Percentiles rank a stretch among this genome's conserved stretches.
Evolutionary conservation across 2,329 filamentous ascomycete species (phyloP).

Genomic region (Monosporascus sp.): DNA sequence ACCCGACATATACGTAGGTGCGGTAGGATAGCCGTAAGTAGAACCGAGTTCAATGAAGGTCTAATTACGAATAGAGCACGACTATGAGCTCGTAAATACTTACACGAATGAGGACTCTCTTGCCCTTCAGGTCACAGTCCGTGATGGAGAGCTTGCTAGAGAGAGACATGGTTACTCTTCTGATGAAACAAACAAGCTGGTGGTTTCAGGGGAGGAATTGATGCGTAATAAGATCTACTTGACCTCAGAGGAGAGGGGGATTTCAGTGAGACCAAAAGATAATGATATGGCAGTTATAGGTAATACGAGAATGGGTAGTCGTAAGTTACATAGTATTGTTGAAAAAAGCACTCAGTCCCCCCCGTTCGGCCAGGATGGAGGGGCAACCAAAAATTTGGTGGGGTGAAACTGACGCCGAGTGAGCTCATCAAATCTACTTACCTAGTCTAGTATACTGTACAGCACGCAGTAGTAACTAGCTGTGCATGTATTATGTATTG

Average conservation of each 20-base stretch:
- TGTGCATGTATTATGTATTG: too few species aligned
- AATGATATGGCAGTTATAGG: neutral
- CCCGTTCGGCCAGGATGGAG: slow-evolving; percentile 10
- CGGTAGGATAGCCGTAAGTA: slow-evolving; percentile 1
- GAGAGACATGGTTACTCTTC: slow-evolving; percentile 73
- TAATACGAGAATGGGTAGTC: neutral
- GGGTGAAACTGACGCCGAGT: slow-evolving; percentile 8
- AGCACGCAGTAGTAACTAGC: too few species aligned
- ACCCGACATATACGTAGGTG: slow-evolving; percentile 1
- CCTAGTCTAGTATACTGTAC: too few species aligned
- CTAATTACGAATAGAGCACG: neutral
- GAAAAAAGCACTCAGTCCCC: slow-evolving; percentile 8
- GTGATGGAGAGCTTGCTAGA: slow-evolving; percentile 96
- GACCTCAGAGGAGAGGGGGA: neutral
- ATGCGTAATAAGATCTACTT: slow-evolving; percentile 8
- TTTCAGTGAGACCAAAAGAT: neutral
- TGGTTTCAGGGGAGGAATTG: slow-evolving; percentile 9
- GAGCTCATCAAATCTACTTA: neutral
- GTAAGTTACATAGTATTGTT: slow-evolving; percentile 1
- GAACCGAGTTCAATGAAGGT: neutral
- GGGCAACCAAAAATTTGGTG: slow-evolving; percentile 15
- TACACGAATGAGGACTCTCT: slow-evolving; percentile 96
- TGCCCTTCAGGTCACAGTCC: slow-evolving; percentile 95
- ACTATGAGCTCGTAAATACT: slow-evolving; percentile 27
- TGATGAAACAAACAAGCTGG: neutral